phyloP scores from a whole-genome alignment of 306 rosid genomes.

The Casuarina glauca region DNA sequence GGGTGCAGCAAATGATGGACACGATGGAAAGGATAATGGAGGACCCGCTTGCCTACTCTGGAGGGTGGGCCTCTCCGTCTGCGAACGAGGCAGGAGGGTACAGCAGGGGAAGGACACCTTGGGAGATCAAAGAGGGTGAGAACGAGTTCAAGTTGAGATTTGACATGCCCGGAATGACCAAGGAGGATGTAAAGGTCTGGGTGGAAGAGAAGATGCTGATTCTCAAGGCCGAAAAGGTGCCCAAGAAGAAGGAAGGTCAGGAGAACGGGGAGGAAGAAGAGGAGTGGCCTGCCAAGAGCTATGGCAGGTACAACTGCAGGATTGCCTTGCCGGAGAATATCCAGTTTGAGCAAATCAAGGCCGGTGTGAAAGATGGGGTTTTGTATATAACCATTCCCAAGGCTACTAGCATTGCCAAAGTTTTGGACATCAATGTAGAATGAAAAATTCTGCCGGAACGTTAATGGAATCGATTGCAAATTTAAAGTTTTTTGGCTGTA shows the following conservation, averaged over 20 bases:
- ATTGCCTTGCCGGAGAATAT: constrained; percentile 79
- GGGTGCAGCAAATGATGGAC: constrained; percentile 84
- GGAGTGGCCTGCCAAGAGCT: constrained; percentile 73
- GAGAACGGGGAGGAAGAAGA: constrained; percentile 22
- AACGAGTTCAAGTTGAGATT: constrained; percentile 80
- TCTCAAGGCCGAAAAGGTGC: constrained; percentile 64
- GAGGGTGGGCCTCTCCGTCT: constrained; percentile 42
- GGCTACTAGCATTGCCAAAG: constrained; percentile 29
- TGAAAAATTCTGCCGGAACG: constrained; percentile 14
- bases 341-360: constrained; percentile 66
- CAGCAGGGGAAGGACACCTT: constrained; percentile 69
- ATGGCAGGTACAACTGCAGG: constrained; percentile 66
- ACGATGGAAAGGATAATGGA: constrained; percentile 83
- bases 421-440: constrained; percentile 56
- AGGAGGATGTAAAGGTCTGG: constrained; percentile 81
- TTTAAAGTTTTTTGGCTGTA: not conserved
- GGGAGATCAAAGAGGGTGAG: constrained; percentile 82
- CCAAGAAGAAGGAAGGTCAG: constrained; percentile 23
- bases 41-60: constrained; percentile 55
- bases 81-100: constrained; percentile 48
- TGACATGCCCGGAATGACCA: constrained; percentile 89
- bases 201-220: constrained; percentile 84
- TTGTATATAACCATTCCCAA: constrained; percentile 70
- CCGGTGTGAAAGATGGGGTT: constrained; percentile 85
- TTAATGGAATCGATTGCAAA: not conserved